phyloP scores from a whole-genome alignment of 106 monocot species.

The Acanthochlamys bracteata region DNA sequence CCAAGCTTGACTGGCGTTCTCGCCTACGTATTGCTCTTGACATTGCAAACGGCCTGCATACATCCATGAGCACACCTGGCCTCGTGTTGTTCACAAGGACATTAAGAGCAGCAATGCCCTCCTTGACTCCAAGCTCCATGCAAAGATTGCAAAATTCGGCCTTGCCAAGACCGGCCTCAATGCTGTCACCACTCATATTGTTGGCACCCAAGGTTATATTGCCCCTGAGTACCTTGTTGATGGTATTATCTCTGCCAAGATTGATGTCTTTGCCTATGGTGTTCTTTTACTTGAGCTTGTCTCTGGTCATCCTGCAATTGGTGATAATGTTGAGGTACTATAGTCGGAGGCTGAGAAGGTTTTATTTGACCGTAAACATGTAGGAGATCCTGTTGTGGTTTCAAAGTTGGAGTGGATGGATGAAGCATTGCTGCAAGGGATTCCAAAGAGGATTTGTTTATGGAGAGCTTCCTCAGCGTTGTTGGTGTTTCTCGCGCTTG shows the following conservation, averaged over 20 bases:
- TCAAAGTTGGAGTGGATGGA: constrained; percentile 57
- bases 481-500: constrained; percentile 49
- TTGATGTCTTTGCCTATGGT: constrained; percentile 86
- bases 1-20: constrained; percentile 44
- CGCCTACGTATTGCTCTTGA: constrained; percentile 66
- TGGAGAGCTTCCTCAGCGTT: constrained; percentile 44
- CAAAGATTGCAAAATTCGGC: constrained; percentile 88
- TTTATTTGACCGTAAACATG: constrained; percentile 13
- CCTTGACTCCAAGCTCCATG: constrained; percentile 45
- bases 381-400: constrained; percentile 4
- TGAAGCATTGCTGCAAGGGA: constrained; percentile 7
- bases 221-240: constrained; percentile 73
- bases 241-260: constrained; percentile 63
- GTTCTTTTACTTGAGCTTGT: constrained; percentile 78
- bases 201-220: constrained; percentile 75
- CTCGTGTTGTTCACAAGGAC: constrained; percentile 86
- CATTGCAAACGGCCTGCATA: constrained; percentile 82
- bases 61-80: constrained; percentile 94
- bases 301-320: constrained; percentile 45
- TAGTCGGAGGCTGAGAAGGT: constrained; percentile 45
- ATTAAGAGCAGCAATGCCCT: constrained; percentile 74
- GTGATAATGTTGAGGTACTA: constrained; percentile 31
- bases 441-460: constrained; percentile 12
- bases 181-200: constrained; percentile 68
- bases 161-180: constrained; percentile 71